Conservation (phyloP, 2,329 filamentous ascomycete species). For the Sporothrix mexicana region DNA sequence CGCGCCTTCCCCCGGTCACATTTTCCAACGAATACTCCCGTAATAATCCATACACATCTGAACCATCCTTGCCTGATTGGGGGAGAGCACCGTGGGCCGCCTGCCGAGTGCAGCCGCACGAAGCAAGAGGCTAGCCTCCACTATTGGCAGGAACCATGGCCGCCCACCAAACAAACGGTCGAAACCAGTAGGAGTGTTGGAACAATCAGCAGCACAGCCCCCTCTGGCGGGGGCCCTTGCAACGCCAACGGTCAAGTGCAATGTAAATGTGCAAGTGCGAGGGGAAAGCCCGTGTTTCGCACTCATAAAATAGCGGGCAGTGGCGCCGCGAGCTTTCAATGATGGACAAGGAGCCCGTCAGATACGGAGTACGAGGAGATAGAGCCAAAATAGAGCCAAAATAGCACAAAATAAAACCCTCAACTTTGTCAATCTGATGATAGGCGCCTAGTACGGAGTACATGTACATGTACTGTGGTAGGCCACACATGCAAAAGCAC, state of each 20-base stretch:
- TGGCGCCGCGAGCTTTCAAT: background rate
- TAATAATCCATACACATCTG: slow-evolving; percentile 8
- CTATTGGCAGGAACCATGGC: slow-evolving; percentile 28
- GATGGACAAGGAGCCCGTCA: background rate
- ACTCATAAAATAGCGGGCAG: slow-evolving; percentile 11
- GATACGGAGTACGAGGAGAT: background rate
- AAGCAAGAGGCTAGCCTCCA: slow-evolving; percentile 26
- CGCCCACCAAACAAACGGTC: slow-evolving; percentile 25
- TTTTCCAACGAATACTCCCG: background rate
- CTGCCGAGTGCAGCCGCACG: slow-evolving; percentile 25
- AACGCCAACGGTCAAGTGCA: background rate
- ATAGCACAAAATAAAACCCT: slow-evolving; percentile 19
- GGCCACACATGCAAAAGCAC: slow-evolving; percentile 2
- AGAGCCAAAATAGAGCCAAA: slow-evolving; percentile 15
- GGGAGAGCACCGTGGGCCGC: slow-evolving; percentile 11
- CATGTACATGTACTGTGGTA: too few relatives aligned
- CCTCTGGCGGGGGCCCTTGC: slow-evolving; percentile 26
- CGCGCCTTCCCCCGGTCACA: slow-evolving; percentile 9
- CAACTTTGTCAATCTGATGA: slow-evolving; percentile 20
- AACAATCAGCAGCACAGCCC: slow-evolving; percentile 31
- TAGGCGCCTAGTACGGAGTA: background rate
- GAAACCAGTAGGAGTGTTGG: slow-evolving; percentile 22
- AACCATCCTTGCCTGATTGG: slow-evolving; percentile 27
- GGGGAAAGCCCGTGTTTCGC: slow-evolving; percentile 7
- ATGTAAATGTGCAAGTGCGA: background rate